These are phyloP conservation scores for Rhizophora apiculata DNA, from an alignment of 345 rosid species.

Conservation along the genomic window DNA sequence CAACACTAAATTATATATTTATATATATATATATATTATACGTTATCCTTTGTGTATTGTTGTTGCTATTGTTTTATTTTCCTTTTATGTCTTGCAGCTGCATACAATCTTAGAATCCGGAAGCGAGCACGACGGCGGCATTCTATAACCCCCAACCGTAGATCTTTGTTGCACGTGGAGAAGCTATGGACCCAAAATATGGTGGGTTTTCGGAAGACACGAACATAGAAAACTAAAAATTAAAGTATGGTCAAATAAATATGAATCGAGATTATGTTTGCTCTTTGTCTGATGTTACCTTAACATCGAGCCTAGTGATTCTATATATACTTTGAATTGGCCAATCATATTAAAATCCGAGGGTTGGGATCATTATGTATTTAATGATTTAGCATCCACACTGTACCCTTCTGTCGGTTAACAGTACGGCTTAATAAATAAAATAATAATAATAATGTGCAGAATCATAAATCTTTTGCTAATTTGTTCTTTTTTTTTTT, in stretches of 20 bases:
- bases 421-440: too few relatives aligned
- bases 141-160: slow-evolving; percentile 16
- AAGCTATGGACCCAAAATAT: slow-evolving; percentile 26
- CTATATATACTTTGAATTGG: slow-evolving; percentile 22
- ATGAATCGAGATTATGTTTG: slow-evolving; percentile 20
- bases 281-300: slow-evolving; percentile 36
- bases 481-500: too few relatives aligned
- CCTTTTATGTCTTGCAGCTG: too few relatives aligned
- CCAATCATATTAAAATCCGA: slow-evolving; percentile 13
- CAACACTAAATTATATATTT: too few relatives aligned
- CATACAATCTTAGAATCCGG: too few relatives aligned
- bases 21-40: too few relatives aligned
- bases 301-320: slow-evolving; percentile 19
- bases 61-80: too few relatives aligned
- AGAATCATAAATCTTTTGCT: too few relatives aligned
- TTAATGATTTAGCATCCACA: not conserved
- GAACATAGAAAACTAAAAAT: not conserved
- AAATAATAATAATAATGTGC: too few relatives aligned
- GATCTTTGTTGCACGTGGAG: slow-evolving; percentile 27
- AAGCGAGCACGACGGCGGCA: slow-evolving; percentile 6
- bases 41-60: too few relatives aligned
- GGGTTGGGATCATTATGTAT: not conserved
- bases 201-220: slow-evolving; percentile 32
- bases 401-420: too few relatives aligned
- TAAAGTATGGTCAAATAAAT: slow-evolving; percentile 24